Conservation (phyloP, 1,284 basidiomycete genomes). For the Jaminaea rosea region DNA sequence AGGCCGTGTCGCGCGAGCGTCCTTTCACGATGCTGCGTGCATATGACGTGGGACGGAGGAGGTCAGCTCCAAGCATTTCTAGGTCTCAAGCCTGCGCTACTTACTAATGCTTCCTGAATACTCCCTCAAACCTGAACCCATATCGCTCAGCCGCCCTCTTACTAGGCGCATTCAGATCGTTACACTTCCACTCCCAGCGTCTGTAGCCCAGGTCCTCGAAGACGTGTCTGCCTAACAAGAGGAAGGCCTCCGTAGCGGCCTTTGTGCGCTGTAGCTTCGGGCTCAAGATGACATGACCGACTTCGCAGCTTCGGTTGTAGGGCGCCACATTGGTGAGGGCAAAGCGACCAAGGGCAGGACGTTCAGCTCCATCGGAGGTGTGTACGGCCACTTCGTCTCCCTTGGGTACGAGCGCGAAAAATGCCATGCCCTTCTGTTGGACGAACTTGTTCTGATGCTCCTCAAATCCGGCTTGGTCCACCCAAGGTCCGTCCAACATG, state of each 20-base stretch:
- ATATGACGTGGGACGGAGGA: too few relatives aligned
- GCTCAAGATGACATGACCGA: constrained; percentile 28
- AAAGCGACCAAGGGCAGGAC: constrained; percentile 1
- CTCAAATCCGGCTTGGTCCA: too few relatives aligned
- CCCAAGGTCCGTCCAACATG: background rate
- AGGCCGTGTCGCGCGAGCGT: constrained; percentile 25
- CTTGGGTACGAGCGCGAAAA: too few relatives aligned
- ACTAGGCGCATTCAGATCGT: constrained; percentile 20
- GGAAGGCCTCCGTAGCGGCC: constrained; percentile 21
- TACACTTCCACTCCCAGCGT: constrained; percentile 36
- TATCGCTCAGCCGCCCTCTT: constrained; percentile 24
- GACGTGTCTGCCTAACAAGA: constrained; percentile 15
- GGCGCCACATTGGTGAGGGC: constrained; percentile 2
- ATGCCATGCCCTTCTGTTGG: too few relatives aligned
- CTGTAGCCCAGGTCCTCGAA: constrained; percentile 19
- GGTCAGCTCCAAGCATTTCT: too few relatives aligned
- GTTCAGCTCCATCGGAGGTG: too few relatives aligned
- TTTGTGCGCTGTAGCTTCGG: constrained; percentile 17
- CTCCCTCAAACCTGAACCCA: constrained; percentile 26
- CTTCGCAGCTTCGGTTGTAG: constrained; percentile 18
- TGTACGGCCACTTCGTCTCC: too few relatives aligned
- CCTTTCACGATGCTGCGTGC: constrained; percentile 23
- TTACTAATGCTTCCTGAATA: constrained; percentile 26
- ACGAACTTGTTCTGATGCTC: too few relatives aligned
- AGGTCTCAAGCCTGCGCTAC: too few relatives aligned